Evolutionary conservation across 1,284 basidiomycete species (phyloP), one percentile per base, ranked within the genome.

Genomic region (Sporisorium exsertum): DNA sequence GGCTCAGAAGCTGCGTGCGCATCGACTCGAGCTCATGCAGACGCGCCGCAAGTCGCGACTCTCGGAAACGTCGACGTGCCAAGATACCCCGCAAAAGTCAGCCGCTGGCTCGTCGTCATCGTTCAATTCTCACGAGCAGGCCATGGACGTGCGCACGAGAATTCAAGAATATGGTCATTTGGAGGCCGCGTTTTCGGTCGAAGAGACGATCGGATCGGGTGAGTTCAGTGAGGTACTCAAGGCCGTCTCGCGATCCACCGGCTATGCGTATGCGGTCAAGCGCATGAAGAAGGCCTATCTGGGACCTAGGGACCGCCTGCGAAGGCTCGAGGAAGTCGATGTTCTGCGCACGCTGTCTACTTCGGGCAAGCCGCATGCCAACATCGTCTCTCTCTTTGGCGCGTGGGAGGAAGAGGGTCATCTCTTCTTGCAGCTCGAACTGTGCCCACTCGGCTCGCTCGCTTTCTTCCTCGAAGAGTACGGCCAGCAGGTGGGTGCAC

Each of bases 321-420:
- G 96, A 32, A 89, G 97, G 78, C 90, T 94, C 6, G 97, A 99
- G 86, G 97, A 99, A 87, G 94, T 97, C 46, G 94, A 97, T 80
- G 91, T 97, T 70, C 89, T 99, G 40, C 90, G 93, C 72, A 91
- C 94, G 81, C 89, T 99, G 24, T 90, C 90, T 3, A 71, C 53
- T 5, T 54, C 51, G 12, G 72, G 63, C 32, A 67, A 72, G 55
- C 63, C 72, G 16, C 78, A 78, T 52, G 64, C 76, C 42, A 72
- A 75, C 68, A 91, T 98, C 20, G 90, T 99, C 52, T 89, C 89
- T n/a, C 95, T 97, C 79, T 89, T 94, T 65, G 94, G 97, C 87
- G 95, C 94, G 64, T 99, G 97, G 97, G 96, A 99, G 86, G 93
- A 99, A 87, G 90, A 93, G 69, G 92, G 94, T 58, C 90, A 91